Conservation (phyloP, 345 rosid genomes). For the Arabidopsis thaliana region TAIR10.1 NC_003076.8:21508001-21508500, state of each 20-base stretch:
- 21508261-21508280: neutral
- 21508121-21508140: conserved; percentile 12
- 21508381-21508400: conserved; percentile 4
- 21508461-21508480: conserved; percentile 5
- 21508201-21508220: conserved; percentile 2
- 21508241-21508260: neutral
- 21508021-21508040: conserved; percentile 21
- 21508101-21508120: conserved; percentile 14
- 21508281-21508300: conserved; percentile 25
- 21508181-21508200: conserved; percentile 19
- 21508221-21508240: conserved; percentile 12
- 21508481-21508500: neutral
- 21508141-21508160: neutral
- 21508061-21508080: conserved; percentile 26
- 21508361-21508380: neutral
- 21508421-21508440: conserved; percentile 22
- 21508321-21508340: neutral
- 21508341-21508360: conserved; percentile 8
- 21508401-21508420: conserved; percentile 7
- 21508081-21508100: conserved; percentile 43
- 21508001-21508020: conserved; percentile 43
- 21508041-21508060: neutral
- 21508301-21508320: neutral
- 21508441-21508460: neutral
- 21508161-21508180: conserved; percentile 46